Percentiles rank a stretch among this genome's conserved stretches.
These are phyloP conservation scores for Botrytis aclada DNA, from an alignment of 2,329 filamentous ascomycete genomes.

Conservation along the genomic window DNA sequence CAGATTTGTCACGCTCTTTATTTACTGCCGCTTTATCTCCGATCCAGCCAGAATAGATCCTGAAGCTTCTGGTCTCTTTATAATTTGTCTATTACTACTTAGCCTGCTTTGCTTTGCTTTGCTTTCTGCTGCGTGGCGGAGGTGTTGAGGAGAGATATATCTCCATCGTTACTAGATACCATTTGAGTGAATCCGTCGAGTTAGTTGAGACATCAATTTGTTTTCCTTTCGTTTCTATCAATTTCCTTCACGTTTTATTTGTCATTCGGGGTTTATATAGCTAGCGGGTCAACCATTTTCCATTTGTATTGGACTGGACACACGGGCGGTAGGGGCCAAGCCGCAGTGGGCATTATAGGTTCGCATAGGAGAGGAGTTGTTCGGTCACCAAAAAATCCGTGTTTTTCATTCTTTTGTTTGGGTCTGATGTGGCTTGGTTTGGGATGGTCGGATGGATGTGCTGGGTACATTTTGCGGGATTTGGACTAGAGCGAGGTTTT, in stretches of 20 bases:
- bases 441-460: not conserved
- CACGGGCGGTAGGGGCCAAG: not conserved
- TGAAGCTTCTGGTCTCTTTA: not conserved
- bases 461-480: slow-evolving; percentile 1
- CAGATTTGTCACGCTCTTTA: not conserved
- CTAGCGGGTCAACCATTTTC: not conserved
- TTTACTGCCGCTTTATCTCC: not conserved
- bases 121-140: not conserved
- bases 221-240: not conserved
- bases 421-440: slow-evolving; percentile 4
- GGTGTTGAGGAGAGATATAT: slow-evolving; percentile 7
- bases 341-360: slow-evolving; percentile 8
- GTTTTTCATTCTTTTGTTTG: slow-evolving; percentile 1
- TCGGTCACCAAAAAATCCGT: slow-evolving; percentile 6
- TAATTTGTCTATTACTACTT: not conserved
- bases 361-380: slow-evolving; percentile 16
- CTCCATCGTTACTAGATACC: slow-evolving; percentile 9
- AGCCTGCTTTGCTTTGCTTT: not conserved
- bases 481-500: not conserved
- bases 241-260: not conserved
- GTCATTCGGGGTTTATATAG: not conserved
- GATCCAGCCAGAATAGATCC: not conserved
- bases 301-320: slow-evolving; percentile 4
- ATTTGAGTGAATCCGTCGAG: not conserved
- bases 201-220: slow-evolving; percentile 7